Evolutionary conservation across 805 yeast genomes (phyloP), one percentile per base, ranked within the genome.

Genomic region (Torulaspora quercuum): DNA sequence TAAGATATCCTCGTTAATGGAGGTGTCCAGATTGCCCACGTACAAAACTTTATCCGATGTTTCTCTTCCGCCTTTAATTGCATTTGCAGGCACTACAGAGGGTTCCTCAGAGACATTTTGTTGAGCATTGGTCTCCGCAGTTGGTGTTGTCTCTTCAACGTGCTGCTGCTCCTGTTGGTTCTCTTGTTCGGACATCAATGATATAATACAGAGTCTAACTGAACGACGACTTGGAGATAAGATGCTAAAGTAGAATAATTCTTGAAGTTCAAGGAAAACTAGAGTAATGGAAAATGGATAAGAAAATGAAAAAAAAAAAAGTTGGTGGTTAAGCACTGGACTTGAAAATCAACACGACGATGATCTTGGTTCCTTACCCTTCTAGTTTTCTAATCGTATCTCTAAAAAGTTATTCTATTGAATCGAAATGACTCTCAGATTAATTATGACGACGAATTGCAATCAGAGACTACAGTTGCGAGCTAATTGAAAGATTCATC

Each of bases 51-150:
- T 80, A 39, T 76, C 73, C 22, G 88, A 80, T 6, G 82, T 72
- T 53, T 83, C 90, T 50, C 95, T 75, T 20, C 95, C 95, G 35
- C 95, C 95, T 37, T 78, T 77, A 13, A 73, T 60, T 10, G 90
- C 92, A 44, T 75, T 70, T n/a, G 89, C 89, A 6, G 82, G 82
- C 13, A 65, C 53, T 8, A 63, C 59, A 25, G 50, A 37, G 6
- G 51, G 24, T 24, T 48, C 44, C n/a, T 45, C 46, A 11, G 43
- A 10, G 14, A 28, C 16, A 3, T 23, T 29, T 32, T 37, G 34
- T 33, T 42, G 41, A 25, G 29, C 23, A 25, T 36, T 11, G 14
- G 32, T 26, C 35, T 37, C 25, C 24, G 39, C 14, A 19, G 44
- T 15, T 21, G 31, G 25, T 4, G 43, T 19, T 6, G 37, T 31